Conservation (phyloP, 352 stramenopile species). For the Phytophthora pluvialis region DNA sequence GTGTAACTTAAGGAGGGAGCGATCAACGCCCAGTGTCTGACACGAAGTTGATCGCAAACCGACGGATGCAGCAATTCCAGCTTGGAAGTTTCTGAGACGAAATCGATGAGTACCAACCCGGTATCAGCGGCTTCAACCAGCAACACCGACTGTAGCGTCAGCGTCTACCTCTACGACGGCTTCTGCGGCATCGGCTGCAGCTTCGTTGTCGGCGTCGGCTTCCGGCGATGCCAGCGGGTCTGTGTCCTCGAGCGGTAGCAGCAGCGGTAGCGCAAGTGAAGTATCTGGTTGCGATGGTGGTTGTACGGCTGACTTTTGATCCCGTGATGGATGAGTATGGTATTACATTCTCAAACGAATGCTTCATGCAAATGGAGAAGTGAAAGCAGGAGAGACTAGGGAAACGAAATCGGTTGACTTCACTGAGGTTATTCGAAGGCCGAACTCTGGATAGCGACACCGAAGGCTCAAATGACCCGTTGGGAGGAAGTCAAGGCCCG, state of each 20-base stretch:
- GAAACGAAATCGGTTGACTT: not conserved
- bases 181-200: no score
- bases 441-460: not conserved
- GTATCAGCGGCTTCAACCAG: no score
- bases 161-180: no score
- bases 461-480: not conserved
- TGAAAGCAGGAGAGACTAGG: not conserved
- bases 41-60: no score
- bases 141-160: no score
- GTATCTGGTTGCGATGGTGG: not conserved
- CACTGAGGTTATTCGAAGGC: not conserved
- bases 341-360: not conserved
- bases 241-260: not conserved
- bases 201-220: not conserved
- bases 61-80: no score
- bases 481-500: not conserved
- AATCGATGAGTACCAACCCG: no score
- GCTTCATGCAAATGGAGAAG: not conserved
- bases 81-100: no score
- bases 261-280: not conserved
- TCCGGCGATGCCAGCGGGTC: not conserved
- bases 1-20: no score
- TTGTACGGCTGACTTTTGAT: not conserved
- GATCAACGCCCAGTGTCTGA: no score
- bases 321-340: not conserved